phyloP scores from a whole-genome alignment of 129 eudicot genomes.

The Artemisia annua region DNA sequence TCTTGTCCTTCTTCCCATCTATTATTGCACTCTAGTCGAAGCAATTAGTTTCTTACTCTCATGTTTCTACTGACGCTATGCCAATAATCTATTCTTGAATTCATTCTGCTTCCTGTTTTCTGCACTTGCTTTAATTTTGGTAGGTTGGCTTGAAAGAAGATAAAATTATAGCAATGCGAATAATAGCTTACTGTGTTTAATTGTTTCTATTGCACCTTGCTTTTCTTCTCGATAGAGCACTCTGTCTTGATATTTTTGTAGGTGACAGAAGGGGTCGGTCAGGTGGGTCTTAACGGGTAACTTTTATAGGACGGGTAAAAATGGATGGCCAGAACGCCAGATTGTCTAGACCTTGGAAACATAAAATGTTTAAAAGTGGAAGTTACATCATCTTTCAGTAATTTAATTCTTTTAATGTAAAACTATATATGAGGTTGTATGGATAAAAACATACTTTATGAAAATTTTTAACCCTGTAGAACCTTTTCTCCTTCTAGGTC shows the following conservation, averaged over 20 bases:
- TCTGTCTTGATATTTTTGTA: neutral
- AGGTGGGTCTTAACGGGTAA: neutral
- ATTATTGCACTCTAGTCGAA: neutral
- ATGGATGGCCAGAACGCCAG: too few species aligned
- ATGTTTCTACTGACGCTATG: conserved; percentile 4
- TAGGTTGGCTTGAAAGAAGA: conserved; percentile 13
- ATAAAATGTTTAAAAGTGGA: neutral
- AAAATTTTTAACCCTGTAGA: neutral
- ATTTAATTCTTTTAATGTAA: neutral
- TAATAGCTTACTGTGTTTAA: neutral
- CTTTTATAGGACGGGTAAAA: too few species aligned
- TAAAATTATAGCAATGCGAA: neutral
- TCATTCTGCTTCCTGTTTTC: conserved; percentile 4
- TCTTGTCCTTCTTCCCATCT: conserved; percentile 3
- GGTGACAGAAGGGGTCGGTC: neutral
- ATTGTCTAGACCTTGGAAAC: neutral
- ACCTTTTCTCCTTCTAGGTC: neutral
- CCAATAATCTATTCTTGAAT: neutral
- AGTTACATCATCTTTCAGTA: neutral
- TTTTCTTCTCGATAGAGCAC: conserved; percentile 1
- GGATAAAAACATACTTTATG: neutral
- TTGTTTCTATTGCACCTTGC: neutral
- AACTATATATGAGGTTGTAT: neutral
- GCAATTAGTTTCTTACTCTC: conserved; percentile 5
- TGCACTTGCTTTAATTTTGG: neutral